A percentile compares a stretch with the other conserved stretches of the same genome.
Evolutionary conservation across 2,329 filamentous ascomycete genomes (phyloP).

Genomic region (Neofusicoccum umdonicola): DNA sequence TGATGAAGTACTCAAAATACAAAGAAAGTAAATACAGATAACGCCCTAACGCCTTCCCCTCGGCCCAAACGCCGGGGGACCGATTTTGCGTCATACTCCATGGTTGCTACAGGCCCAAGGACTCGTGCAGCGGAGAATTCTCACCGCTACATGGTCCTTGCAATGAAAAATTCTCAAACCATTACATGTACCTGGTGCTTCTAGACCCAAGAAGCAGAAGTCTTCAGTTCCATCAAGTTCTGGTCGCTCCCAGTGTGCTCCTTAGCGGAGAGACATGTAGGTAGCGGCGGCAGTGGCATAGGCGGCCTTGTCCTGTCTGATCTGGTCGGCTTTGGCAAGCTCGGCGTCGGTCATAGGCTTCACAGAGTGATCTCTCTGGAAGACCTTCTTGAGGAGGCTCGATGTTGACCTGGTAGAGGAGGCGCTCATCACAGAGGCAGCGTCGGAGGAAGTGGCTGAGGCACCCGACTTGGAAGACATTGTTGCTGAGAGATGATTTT

Average conservation of each 20-base stretch:
- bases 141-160: not conserved
- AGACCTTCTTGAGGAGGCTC: conserved; percentile 25
- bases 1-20: not conserved
- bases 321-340: not conserved
- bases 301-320: not conserved
- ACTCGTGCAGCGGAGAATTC: not conserved
- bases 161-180: not conserved
- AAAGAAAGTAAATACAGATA: not conserved
- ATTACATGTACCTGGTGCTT: not conserved
- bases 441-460: conserved; percentile 1
- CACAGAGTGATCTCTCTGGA: not conserved
- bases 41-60: not conserved
- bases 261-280: conserved; percentile 3
- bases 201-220: too few species aligned
- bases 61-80: not conserved
- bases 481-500: not conserved
- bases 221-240: too few species aligned
- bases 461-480: conserved; percentile 1
- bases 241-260: too few species aligned
- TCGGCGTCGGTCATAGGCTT: not conserved
- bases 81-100: not conserved
- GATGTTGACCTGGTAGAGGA: conserved; percentile 28
- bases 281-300: not conserved
- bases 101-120: not conserved
- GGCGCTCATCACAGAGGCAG: conserved; percentile 23